Base-by-base conservation (phyloP, 495 filamentous ascomycete species). In the Penicillium argentinense region DNA sequence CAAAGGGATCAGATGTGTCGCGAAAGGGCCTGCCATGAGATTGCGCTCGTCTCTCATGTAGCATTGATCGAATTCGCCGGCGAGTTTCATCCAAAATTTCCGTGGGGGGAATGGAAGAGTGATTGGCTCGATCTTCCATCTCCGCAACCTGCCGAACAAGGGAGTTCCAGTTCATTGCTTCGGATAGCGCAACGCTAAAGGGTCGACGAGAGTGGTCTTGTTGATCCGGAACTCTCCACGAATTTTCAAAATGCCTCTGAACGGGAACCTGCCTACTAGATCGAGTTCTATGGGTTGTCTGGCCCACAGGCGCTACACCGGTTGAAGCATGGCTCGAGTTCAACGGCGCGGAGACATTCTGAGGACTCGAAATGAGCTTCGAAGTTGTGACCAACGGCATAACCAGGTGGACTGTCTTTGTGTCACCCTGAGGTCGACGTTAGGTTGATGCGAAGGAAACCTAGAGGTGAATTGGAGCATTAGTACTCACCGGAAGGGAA, bases 381-480 rank as follows among this genome's bases (percentile, higher is more conserved):
- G 66, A 52, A n/a, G 59, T 57, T 14, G 68, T 69, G 26, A 70
- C 57, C 17, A 86, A 72, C 23, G 75, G 64, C 17, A 88, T 59
- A 5, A 84, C 84, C n/a, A 89, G 76, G 59, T 89, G 86, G 6
- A 89, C 67, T 5, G 62, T 64, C 45, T 65, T 53, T 39, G 55
- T 59, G 6, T 46, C 28, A n/a, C n/a, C n/a, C n/a, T n/a, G n/a
- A n/a, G n/a, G n/a, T n/a, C n/a, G n/a, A n/a, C n/a, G n/a, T n/a
- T n/a, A n/a, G n/a, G n/a, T n/a, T n/a, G n/a, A n/a, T n/a, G n/a
- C n/a, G n/a, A n/a, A n/a, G n/a, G n/a, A n/a, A n/a, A n/a, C n/a
- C n/a, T n/a, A n/a, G 7, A 49, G 3, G 17, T 25, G 23, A 22
- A 37, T n/a, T n/a, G n/a, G 26, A 24, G 13, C 3, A 8, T 37